Evolutionary conservation across 768 basidiomycete species (phyloP).

Genomic region (Baorangia bicolor): DNA sequence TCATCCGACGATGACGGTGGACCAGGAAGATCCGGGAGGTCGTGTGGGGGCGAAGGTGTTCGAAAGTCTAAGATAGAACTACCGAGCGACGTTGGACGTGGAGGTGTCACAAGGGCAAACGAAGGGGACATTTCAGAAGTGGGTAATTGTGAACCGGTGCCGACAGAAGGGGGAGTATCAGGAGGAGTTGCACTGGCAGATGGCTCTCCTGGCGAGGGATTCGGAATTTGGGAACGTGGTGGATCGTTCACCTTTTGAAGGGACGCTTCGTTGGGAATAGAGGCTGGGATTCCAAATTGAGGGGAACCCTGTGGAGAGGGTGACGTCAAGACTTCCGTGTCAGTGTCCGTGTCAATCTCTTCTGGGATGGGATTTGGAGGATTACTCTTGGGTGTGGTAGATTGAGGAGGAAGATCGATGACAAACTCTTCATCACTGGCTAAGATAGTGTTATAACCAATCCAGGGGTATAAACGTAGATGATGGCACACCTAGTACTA

Average conservation of each 20-base stretch:
- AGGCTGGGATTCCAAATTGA: constrained; percentile 2
- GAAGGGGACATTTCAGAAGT: constrained; percentile 12
- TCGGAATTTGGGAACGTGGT: constrained; percentile 5
- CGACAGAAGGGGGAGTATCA: constrained; percentile 22
- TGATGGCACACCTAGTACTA: constrained; percentile 18
- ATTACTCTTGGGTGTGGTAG: constrained; percentile 28
- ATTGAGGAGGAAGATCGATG: constrained; percentile 17
- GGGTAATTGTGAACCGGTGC: not conserved
- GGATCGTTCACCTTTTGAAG: constrained; percentile 22
- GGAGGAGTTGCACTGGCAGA: constrained; percentile 24
- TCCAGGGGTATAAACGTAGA: not conserved
- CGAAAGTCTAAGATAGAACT: constrained; percentile 49
- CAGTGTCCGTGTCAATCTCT: constrained; percentile 23
- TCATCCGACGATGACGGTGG: constrained; percentile 59
- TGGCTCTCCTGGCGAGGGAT: constrained; percentile 1
- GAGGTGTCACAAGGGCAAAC: constrained; percentile 45
- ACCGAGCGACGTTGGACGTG: constrained; percentile 41
- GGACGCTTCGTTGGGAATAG: constrained; percentile 11
- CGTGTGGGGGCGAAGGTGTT: constrained; percentile 63
- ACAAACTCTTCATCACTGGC: constrained; percentile 41
- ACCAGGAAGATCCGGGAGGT: constrained; percentile 64
- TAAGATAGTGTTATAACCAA: constrained; percentile 15
- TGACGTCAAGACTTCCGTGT: constrained; percentile 30
- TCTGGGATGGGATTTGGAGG: constrained; percentile 12
- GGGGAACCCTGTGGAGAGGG: constrained; percentile 22